A percentile compares a stretch with the other conserved stretches of the same genome.
phyloP scores from a whole-genome alignment of 2,329 filamentous ascomycete species.

The Pseudogymnoascus sp. region DNA sequence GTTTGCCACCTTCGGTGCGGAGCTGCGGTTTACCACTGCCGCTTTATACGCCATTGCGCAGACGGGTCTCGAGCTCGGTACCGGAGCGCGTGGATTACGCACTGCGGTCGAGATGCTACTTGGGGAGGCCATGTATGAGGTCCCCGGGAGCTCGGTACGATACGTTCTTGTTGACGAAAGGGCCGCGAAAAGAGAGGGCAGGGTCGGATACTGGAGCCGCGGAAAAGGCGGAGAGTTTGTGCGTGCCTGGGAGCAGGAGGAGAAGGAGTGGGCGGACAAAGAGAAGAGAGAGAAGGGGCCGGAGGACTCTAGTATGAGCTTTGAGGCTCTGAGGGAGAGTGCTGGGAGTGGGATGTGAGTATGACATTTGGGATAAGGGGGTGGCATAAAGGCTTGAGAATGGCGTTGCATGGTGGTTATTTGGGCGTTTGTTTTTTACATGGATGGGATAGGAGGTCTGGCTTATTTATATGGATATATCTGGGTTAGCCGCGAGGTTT shows the following conservation, averaged over 20 bases:
- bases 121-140: constrained; percentile 74
- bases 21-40: constrained; percentile 72
- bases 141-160: constrained; percentile 52
- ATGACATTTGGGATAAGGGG: not conserved
- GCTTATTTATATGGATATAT: not conserved
- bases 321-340: constrained; percentile 23
- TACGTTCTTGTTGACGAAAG: constrained; percentile 62
- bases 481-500: not conserved
- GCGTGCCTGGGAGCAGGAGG: constrained; percentile 57
- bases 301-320: constrained; percentile 14
- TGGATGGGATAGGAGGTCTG: not conserved
- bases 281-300: constrained; percentile 7
- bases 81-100: constrained; percentile 70
- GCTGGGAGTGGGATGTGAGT: constrained; percentile 22
- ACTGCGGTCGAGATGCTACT: constrained; percentile 75
- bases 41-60: constrained; percentile 76
- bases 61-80: constrained; percentile 53
- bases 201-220: constrained; percentile 56
- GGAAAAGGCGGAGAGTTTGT: constrained; percentile 64
- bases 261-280: constrained; percentile 27
- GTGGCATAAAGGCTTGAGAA: not conserved
- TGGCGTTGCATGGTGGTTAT: not conserved
- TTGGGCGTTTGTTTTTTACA: no score
- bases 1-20: constrained; percentile 65
- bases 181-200: constrained; percentile 55